phyloP scores from a whole-genome alignment of 345 rosid species.

The Triadica sebifera region DNA sequence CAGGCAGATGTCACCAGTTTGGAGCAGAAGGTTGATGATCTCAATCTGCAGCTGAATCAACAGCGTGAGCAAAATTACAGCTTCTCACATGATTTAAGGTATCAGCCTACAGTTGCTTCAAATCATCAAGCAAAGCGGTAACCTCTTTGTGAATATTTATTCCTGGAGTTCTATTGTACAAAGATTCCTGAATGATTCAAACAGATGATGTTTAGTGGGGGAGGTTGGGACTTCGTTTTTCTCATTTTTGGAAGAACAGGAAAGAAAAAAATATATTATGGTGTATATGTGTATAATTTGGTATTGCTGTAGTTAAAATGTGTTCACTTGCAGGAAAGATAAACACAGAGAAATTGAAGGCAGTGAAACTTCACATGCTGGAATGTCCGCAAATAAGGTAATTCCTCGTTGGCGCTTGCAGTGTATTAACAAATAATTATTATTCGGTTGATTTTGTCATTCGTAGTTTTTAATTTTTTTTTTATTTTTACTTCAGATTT shows the following conservation, averaged over 20 bases:
- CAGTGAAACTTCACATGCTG: slow-evolving; percentile 26
- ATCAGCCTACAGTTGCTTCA: slow-evolving; percentile 26
- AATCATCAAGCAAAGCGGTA: slow-evolving; percentile 44
- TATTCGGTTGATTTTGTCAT: background rate
- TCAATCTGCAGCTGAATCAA: slow-evolving; percentile 47
- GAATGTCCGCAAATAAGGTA: slow-evolving; percentile 62
- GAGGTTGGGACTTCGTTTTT: background rate
- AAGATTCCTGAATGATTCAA: background rate
- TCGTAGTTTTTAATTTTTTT: no score
- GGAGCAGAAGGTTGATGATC: slow-evolving; percentile 62
- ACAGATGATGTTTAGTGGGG: background rate
- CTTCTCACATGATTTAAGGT: slow-evolving; percentile 36
- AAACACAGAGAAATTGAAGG: slow-evolving; percentile 41
- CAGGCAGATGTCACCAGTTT: slow-evolving; percentile 59
- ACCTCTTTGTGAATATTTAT: slow-evolving; percentile 14
- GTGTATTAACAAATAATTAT: background rate
- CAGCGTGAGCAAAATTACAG: slow-evolving; percentile 39
- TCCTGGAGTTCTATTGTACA: no score
- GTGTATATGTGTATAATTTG: background rate
- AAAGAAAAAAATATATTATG: background rate
- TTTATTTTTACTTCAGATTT: no score
- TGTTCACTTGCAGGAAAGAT: slow-evolving; percentile 47
- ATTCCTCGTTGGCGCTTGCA: slow-evolving; percentile 17
- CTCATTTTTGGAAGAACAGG: background rate
- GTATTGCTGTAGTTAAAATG: background rate